Percentiles rank a stretch among this genome's conserved stretches.
These are phyloP conservation scores for Nakaseomyces kungkrabaensis DNA, from an alignment of 1,139 yeast species.

Conservation along the genomic window DNA sequence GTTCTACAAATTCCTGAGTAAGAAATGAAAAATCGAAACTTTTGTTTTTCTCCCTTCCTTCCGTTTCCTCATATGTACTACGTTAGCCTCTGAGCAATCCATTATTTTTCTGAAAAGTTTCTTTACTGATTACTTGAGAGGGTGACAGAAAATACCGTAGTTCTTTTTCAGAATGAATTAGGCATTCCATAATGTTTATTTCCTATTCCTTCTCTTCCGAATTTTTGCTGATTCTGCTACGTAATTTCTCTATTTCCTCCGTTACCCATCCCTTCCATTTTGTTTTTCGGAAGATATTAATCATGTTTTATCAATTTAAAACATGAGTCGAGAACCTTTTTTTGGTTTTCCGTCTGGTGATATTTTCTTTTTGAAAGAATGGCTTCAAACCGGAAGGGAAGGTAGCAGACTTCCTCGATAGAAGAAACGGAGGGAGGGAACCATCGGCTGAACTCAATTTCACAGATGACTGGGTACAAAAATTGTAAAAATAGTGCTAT, in stretches of 20 bases:
- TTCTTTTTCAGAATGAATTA: too few relatives aligned
- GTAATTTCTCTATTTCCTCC: background rate
- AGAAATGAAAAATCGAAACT: background rate
- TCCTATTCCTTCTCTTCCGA: background rate
- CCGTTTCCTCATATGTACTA: background rate
- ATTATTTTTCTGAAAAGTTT: too few relatives aligned
- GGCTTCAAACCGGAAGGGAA: too few relatives aligned
- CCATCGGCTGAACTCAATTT: background rate
- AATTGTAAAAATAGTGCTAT: too few relatives aligned
- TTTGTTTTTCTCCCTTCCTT: background rate
- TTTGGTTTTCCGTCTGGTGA: too few relatives aligned
- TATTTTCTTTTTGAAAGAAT: too few relatives aligned
- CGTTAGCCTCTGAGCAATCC: too few relatives aligned
- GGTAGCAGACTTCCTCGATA: too few relatives aligned
- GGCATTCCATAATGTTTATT: too few relatives aligned
- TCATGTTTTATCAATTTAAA: background rate
- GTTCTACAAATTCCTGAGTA: background rate
- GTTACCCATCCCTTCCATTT: background rate
- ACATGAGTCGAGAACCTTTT: background rate
- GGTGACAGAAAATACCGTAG: too few relatives aligned
- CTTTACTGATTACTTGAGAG: too few relatives aligned
- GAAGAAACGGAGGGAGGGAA: background rate
- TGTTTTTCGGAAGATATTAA: background rate
- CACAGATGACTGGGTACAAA: too few relatives aligned
- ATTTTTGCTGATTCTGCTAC: background rate